Evolutionary conservation across 257 asterid genomes (phyloP), one percentile per base, ranked within the genome.

Genomic region (Salvia hispanica): DNA sequence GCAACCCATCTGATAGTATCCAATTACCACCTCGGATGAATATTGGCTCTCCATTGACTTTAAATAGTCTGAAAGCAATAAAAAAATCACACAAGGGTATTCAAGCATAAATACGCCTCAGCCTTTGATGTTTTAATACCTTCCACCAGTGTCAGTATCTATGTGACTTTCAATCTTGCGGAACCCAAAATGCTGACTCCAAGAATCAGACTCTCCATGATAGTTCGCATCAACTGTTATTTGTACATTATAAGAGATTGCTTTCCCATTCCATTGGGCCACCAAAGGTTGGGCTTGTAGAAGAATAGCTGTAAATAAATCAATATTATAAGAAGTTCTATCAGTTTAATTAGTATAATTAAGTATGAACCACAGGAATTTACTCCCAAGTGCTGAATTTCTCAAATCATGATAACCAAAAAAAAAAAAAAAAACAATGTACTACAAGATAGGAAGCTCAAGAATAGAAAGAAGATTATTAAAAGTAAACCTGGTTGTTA

Each of bases 251-350:
- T 94, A 88, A 94, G 91, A 63, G 83, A 75, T 76, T 94, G 99
- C 66, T 85, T 86, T 62, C 99, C 99, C 99, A 90, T 90, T 72
- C 97, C 97, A 74, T 94, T 94, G 71, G 99, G 99, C 99, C 99
- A 94, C 99, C 99, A 94, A 58, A 94, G 86, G 72, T 71, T 53
- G 31, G 99, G 99, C 73, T 90, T 94, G 79, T 94, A 88, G 80
- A 90, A 85, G 78, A 85, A 90, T 43, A 88, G 77, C 99, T 94
- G 87, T 64, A 55, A 62, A 39, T 39, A 39, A 39, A 5, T 6
- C 6, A 39, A 39, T 6, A 34, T 5, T 34, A 34, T 34, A 34
- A 4, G 6, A 34, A 34, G 6, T 34, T 34, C 39, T 34, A 34
- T 34, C 39, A 34, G 6, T 34, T 34, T 5, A 34, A 34, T 34